Percentiles rank a stretch among this genome's conserved stretches.
These are phyloP conservation scores for Colletotrichum sp. DNA, from an alignment of 2,329 filamentous ascomycete species.

Conservation along the genomic window DNA sequence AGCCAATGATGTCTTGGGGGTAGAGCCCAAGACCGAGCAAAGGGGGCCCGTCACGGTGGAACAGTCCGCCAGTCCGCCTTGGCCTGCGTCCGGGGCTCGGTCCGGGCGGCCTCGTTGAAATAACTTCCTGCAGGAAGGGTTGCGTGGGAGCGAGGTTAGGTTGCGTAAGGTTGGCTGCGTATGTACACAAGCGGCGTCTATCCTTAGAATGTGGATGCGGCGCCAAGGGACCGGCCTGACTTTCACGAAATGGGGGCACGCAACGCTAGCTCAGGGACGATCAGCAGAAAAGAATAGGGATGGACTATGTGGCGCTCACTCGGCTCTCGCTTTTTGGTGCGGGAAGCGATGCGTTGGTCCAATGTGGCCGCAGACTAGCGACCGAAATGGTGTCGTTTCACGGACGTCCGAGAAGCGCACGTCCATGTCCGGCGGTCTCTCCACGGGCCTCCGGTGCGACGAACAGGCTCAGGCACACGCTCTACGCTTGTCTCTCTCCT, in stretches of 20 bases:
- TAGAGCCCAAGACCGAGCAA: not conserved
- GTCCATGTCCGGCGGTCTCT: conserved; percentile 18
- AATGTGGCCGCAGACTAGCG: conserved; percentile 1
- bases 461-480: not conserved
- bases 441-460: conserved; percentile 19
- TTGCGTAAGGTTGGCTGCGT: not conserved
- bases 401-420: conserved; percentile 19
- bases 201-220: not conserved
- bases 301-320: not conserved
- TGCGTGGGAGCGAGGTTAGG: not conserved
- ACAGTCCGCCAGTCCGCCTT: conserved; percentile 8
- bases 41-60: conserved; percentile 3
- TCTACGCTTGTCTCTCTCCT: not conserved
- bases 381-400: conserved; percentile 14
- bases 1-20: not conserved
- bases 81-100: conserved; percentile 12
- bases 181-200: not conserved
- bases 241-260: not conserved
- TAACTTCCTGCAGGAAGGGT: not conserved
- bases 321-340: conserved; percentile 20
- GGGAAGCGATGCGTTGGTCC: conserved; percentile 13
- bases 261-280: conserved; percentile 8
- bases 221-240: not conserved
- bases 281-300: not conserved
- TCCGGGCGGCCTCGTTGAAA: not conserved